phyloP scores from a whole-genome alignment of 192 early-diverging fungal genomes.

The Linnemannia schmuckeri region DNA sequence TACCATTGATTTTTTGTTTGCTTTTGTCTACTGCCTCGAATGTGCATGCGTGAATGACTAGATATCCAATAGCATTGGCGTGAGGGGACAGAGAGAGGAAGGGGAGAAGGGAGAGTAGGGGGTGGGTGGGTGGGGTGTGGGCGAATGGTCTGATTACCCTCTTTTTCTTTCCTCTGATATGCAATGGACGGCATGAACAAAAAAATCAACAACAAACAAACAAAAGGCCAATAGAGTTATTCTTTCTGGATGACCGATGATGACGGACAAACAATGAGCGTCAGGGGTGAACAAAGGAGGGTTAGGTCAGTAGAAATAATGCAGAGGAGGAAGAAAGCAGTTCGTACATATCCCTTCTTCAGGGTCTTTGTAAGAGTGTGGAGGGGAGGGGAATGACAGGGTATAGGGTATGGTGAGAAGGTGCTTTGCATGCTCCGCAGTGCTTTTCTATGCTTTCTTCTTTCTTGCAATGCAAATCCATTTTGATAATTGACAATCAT shows the following conservation, averaged over 20 bases:
- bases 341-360: too few relatives aligned
- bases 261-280: background rate
- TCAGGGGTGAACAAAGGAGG: background rate
- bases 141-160: background rate
- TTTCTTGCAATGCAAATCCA: background rate
- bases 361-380: too few relatives aligned
- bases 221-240: background rate
- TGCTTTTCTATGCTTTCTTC: too few relatives aligned
- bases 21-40: too few relatives aligned
- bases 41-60: background rate
- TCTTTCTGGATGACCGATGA: background rate
- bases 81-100: background rate
- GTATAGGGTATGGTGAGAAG: too few relatives aligned
- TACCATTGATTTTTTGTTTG: too few relatives aligned
- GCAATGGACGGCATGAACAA: slow-evolving; percentile 2
- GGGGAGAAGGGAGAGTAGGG: background rate
- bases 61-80: too few relatives aligned
- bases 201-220: background rate
- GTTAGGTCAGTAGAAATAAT: background rate
- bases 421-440: too few relatives aligned
- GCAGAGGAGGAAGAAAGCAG: background rate
- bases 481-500: background rate
- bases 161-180: background rate
- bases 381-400: too few relatives aligned
- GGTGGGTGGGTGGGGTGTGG: background rate